Percentiles rank a stretch among this genome's conserved stretches.
Evolutionary conservation across 2,329 filamentous ascomycete species (phyloP).

Genomic region (Lachnellula willkommii): DNA sequence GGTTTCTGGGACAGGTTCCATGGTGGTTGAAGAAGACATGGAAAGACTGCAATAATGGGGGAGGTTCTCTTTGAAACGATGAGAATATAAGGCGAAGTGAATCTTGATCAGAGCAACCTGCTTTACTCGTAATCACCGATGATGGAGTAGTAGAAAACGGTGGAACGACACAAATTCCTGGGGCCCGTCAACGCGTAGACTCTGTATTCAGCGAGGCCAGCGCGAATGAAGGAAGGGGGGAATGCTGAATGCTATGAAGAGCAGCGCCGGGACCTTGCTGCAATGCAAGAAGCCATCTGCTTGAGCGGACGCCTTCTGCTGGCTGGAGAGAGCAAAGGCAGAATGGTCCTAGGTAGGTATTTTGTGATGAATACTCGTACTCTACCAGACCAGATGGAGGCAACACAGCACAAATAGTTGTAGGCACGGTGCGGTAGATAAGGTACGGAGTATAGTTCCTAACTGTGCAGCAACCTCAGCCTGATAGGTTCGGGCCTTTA

Average conservation of each 20-base stretch:
- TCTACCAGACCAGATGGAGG: too few species aligned
- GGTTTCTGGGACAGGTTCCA: constrained; percentile 65
- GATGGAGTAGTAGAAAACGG: neutral
- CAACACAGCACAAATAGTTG: too few species aligned
- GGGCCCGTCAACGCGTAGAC: constrained; percentile 17
- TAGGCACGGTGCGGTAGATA: too few species aligned
- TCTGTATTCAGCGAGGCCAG: constrained; percentile 22
- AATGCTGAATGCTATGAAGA: constrained; percentile 10
- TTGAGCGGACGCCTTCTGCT: neutral
- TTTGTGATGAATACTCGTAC: too few species aligned
- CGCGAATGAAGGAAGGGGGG: constrained; percentile 10
- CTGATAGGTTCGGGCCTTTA: too few species aligned
- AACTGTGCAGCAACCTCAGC: too few species aligned
- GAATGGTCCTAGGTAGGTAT: neutral
- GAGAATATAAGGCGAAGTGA: neutral
- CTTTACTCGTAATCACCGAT: neutral
- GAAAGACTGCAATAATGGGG: neutral
- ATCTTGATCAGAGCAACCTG: neutral
- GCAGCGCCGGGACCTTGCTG: constrained; percentile 1
- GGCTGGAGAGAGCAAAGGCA: neutral
- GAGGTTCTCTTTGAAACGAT: neutral
- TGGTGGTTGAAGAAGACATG: constrained; percentile 31
- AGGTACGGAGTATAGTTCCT: too few species aligned
- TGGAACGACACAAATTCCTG: constrained; percentile 7
- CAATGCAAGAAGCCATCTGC: constrained; percentile 15